phyloP scores from a whole-genome alignment of 208 protist species.

The Tritrichomonas musculus region DNA sequence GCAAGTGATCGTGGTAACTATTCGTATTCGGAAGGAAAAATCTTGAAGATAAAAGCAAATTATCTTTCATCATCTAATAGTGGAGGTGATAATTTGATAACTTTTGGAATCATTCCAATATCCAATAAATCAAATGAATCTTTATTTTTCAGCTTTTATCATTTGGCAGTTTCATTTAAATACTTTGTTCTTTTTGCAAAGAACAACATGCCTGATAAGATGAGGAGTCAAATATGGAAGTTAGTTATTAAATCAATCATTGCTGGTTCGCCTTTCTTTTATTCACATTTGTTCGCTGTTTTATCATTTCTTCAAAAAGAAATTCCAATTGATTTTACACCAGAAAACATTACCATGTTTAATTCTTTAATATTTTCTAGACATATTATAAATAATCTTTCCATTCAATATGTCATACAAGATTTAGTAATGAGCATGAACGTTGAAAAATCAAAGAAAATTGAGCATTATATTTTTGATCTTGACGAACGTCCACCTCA shows the following conservation, averaged over 20 bases:
- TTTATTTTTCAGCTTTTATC: background rate
- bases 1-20: background rate
- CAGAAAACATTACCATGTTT: background rate
- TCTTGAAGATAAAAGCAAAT: no score
- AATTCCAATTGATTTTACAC: background rate
- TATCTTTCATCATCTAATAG: background rate
- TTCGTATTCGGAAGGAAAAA: background rate
- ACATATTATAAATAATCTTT: no score
- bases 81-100: no score
- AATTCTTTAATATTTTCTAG: no score
- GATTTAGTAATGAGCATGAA: no score
- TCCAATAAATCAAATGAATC: background rate
- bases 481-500: no score
- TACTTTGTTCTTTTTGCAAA: background rate
- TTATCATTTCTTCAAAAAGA: background rate
- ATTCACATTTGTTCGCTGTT: background rate
- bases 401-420: no score
- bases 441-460: no score
- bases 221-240: background rate
- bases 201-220: no score
- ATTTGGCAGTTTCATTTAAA: background rate
- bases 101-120: background rate
- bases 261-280: background rate
- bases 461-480: no score
- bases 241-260: background rate